Conservation (phyloP, 495 filamentous ascomycete species). For the Penicillium goetzii region DNA sequence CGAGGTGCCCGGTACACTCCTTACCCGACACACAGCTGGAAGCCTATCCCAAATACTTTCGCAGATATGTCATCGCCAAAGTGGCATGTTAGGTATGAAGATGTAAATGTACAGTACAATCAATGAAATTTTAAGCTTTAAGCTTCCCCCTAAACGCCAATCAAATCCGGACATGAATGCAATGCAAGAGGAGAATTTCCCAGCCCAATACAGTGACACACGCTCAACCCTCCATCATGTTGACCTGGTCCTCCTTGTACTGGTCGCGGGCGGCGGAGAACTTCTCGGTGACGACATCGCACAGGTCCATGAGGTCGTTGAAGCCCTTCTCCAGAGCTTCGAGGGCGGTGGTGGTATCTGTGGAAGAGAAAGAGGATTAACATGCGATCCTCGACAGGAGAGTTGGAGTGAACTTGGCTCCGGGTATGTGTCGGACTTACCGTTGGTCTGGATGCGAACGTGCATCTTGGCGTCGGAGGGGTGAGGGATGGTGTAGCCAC, state of each 20-base stretch:
- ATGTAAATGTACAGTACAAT: neutral
- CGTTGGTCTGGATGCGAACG: slow-evolving; percentile 92
- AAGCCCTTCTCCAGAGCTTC: slow-evolving; percentile 90
- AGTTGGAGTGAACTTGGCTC: neutral
- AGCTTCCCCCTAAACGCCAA: slow-evolving; percentile 23
- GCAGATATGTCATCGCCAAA: neutral
- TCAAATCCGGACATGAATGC: slow-evolving; percentile 8
- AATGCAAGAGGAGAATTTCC: slow-evolving; percentile 21
- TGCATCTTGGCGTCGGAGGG: slow-evolving; percentile 97
- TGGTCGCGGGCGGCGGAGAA: slow-evolving; percentile 69
- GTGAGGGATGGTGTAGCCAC: slow-evolving; percentile 97
- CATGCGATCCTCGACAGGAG: neutral
- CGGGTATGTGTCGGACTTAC: slow-evolving; percentile 51
- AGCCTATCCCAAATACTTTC: neutral
- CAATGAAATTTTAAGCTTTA: slow-evolving; percentile 20
- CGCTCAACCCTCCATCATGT: slow-evolving; percentile 43
- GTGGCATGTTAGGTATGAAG: neutral
- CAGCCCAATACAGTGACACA: neutral
- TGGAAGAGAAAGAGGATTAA: slow-evolving; percentile 13
- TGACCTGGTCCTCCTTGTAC: slow-evolving; percentile 54
- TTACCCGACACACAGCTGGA: neutral
- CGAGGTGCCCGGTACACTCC: neutral
- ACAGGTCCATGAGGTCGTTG: slow-evolving; percentile 82
- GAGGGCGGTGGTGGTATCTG: slow-evolving; percentile 78
- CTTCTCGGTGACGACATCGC: slow-evolving; percentile 86